phyloP scores from a whole-genome alignment of 257 asterid species.

The Eucommia ulmoides region DNA sequence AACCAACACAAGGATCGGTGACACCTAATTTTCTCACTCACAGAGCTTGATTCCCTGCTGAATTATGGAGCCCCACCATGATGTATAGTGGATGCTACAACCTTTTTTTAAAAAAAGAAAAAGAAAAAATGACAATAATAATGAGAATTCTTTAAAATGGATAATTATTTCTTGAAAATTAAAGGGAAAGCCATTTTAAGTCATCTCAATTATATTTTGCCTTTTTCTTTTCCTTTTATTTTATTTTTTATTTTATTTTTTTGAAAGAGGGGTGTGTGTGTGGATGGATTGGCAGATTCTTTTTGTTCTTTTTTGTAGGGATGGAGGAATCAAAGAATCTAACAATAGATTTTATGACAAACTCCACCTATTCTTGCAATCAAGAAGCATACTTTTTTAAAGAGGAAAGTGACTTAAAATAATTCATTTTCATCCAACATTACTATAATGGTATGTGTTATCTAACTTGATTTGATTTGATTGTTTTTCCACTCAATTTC shows the following conservation, averaged over 20 bases:
- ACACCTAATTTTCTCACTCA: slow-evolving; percentile 12
- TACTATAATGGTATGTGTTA: too few relatives aligned
- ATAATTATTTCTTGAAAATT: slow-evolving; percentile 36
- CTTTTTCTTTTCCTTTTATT: slow-evolving; percentile 12
- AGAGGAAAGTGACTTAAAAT: too few relatives aligned
- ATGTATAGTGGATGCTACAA: slow-evolving; percentile 48
- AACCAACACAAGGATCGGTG: too few relatives aligned
- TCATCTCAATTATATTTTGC: slow-evolving; percentile 7
- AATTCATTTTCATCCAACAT: too few relatives aligned
- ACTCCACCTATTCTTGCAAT: too few relatives aligned
- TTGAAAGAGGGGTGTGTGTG: slow-evolving; percentile 29
- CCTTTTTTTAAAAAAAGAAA: too few relatives aligned
- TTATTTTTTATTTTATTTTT: slow-evolving; percentile 11
- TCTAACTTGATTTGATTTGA: too few relatives aligned
- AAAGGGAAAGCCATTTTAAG: slow-evolving; percentile 30
- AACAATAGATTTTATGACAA: slow-evolving; percentile 68
- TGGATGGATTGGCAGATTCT: slow-evolving; percentile 63
- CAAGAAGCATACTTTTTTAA: too few relatives aligned
- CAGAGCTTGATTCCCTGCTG: slow-evolving; percentile 39
- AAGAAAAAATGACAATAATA: slow-evolving; percentile 20
- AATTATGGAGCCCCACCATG: slow-evolving; percentile 59
- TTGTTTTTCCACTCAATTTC: too few relatives aligned
- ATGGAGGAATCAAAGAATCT: slow-evolving; percentile 85
- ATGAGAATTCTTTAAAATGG: slow-evolving; percentile 25
- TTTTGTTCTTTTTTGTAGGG: slow-evolving; percentile 63